These are phyloP conservation scores for Trifolium pratense DNA, from an alignment of 306 rosid species.

Conservation along the genomic window DNA sequence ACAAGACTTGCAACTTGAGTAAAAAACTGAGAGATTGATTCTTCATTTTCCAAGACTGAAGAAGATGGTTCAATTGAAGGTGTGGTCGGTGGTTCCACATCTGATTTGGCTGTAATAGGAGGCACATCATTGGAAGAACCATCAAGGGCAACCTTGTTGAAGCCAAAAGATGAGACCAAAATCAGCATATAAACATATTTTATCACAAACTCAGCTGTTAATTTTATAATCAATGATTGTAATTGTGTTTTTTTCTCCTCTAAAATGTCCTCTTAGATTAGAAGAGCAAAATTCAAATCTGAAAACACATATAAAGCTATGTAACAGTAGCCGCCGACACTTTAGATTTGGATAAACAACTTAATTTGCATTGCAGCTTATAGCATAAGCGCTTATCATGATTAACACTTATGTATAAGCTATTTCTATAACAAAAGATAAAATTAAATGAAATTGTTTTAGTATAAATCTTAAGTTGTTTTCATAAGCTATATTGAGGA, in stretches of 20 bases:
- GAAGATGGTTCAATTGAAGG: slow-evolving; percentile 45
- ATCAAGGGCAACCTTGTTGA: slow-evolving; percentile 65
- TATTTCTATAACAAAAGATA: neutral
- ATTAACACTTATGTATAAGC: too few relatives aligned
- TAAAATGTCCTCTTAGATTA: neutral
- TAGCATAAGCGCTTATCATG: neutral
- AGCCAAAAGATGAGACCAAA: slow-evolving; percentile 54
- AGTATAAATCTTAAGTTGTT: neutral
- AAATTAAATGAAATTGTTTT: neutral
- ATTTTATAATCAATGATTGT: slow-evolving; percentile 14
- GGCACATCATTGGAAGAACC: slow-evolving; percentile 56
- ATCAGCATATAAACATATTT: slow-evolving; percentile 20
- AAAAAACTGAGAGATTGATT: slow-evolving; percentile 68
- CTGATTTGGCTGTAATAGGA: slow-evolving; percentile 50
- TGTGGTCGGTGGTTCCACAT: slow-evolving; percentile 39
- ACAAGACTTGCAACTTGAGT: slow-evolving; percentile 73
- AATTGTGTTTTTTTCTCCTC: neutral
- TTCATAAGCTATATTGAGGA: neutral
- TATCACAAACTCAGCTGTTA: neutral
- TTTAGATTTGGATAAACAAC: neutral
- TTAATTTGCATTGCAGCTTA: neutral
- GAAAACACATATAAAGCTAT: slow-evolving; percentile 23
- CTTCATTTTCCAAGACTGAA: slow-evolving; percentile 59
- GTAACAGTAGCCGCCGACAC: neutral
- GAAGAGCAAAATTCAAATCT: slow-evolving; percentile 26